These are phyloP conservation scores for Hippophae rhamnoides DNA, from an alignment of 306 rosid genomes.

Conservation along the genomic window DNA sequence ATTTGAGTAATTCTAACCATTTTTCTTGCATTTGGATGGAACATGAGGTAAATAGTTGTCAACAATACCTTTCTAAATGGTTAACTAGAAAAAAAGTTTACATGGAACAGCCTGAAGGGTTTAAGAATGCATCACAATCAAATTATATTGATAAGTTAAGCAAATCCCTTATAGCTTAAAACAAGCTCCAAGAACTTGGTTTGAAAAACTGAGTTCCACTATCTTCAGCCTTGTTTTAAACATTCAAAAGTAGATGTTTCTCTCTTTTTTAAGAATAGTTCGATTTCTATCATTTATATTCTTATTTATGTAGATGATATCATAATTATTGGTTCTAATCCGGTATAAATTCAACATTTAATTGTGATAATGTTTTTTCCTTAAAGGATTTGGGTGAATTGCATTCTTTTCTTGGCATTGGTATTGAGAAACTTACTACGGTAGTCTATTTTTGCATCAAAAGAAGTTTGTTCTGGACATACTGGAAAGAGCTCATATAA, in stretches of 20 bases:
- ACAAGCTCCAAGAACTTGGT: neutral
- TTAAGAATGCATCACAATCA: neutral
- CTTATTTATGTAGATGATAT: neutral
- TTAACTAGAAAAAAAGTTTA: too few species aligned
- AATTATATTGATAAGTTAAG: neutral
- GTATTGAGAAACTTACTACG: too few species aligned
- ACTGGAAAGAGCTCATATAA: neutral
- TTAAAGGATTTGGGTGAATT: too few species aligned
- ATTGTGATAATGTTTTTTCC: too few species aligned
- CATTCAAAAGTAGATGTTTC: neutral
- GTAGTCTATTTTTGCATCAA: too few species aligned
- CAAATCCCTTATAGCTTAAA: neutral
- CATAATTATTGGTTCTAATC: neutral
- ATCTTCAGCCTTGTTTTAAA: neutral
- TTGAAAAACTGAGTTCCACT: neutral
- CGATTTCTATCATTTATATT: neutral
- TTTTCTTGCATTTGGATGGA: too few species aligned
- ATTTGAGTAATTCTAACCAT: too few species aligned
- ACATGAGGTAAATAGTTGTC: too few species aligned
- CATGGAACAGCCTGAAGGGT: neutral
- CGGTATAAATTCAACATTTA: too few species aligned
- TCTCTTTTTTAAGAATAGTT: neutral
- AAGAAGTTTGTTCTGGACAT: too few species aligned
- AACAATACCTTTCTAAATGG: too few species aligned
- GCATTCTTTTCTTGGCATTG: too few species aligned